These are phyloP conservation scores for Kuraishia cidri DNA, from an alignment of 805 yeast species.

Conservation along the genomic window DNA sequence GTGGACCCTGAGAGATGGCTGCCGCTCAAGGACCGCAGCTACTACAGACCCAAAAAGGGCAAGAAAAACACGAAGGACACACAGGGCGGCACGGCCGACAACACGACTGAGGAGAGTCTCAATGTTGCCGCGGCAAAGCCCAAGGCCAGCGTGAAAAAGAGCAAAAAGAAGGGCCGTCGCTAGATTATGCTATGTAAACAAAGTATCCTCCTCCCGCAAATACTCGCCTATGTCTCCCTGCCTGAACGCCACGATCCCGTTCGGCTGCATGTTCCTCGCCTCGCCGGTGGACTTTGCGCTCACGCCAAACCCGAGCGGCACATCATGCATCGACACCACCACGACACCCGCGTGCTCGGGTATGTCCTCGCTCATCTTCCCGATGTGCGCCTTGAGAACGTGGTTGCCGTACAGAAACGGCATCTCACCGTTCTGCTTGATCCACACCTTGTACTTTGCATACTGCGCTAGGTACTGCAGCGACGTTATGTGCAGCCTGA, in stretches of 20 bases:
- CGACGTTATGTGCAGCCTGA: constrained; percentile 90
- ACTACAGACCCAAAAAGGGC: constrained; percentile 71
- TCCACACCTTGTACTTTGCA: constrained; percentile 94
- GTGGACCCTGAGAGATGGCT: constrained; percentile 84
- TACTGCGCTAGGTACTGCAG: constrained; percentile 73
- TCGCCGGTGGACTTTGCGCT: constrained; percentile 88
- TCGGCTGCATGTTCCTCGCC: constrained; percentile 82
- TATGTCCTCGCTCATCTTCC: constrained; percentile 93
- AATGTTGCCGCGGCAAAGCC: constrained; percentile 10
- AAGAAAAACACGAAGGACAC: constrained; percentile 45
- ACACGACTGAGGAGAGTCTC: constrained; percentile 28
- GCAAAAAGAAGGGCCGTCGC: constrained; percentile 18
- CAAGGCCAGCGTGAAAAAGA: constrained; percentile 9
- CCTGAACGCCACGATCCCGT: constrained; percentile 90
- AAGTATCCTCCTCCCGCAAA: constrained; percentile 93
- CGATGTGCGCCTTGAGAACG: constrained; percentile 92
- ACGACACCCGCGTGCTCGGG: constrained; percentile 98
- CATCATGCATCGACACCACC: constrained; percentile 84
- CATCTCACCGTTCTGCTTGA: constrained; percentile 97
- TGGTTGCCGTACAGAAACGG: constrained; percentile 96
- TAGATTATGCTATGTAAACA: constrained; percentile 52
- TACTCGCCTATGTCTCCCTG: constrained; percentile 98
- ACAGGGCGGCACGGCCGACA: constrained; percentile 53
- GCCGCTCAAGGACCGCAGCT: constrained; percentile 77
- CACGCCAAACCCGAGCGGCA: constrained; percentile 93